Conservation (phyloP, 495 filamentous ascomycete species). For the Aspergillus diversus region DNA sequence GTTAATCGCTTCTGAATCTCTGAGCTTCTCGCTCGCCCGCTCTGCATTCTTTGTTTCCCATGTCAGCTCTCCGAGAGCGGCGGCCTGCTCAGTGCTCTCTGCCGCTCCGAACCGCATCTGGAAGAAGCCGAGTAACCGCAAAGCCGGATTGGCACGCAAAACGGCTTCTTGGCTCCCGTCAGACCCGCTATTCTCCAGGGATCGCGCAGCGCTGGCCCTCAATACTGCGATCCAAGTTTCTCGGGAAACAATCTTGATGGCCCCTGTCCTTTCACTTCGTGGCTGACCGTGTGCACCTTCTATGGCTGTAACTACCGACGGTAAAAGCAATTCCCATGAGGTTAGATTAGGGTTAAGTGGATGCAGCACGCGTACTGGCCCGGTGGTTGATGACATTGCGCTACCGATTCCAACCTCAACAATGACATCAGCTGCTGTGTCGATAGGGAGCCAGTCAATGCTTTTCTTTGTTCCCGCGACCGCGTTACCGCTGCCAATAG, state of each 20-base stretch:
- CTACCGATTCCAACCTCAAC: constrained; percentile 8
- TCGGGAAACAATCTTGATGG: constrained; percentile 3
- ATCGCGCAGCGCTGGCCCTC: not conserved
- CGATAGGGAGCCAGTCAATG: constrained; percentile 10
- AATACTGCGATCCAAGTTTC: not conserved
- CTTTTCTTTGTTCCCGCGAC: not conserved
- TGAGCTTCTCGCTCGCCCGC: not conserved
- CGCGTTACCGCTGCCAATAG: not conserved
- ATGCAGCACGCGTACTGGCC: constrained; percentile 1
- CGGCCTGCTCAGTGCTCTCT: not conserved
- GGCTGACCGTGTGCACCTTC: not conserved
- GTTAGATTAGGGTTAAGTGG: constrained; percentile 4
- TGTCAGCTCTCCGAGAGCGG: not conserved
- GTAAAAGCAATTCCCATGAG: constrained; percentile 2
- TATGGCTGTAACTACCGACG: constrained; percentile 3
- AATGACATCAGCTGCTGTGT: constrained; percentile 4
- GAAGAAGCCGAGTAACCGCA: constrained; percentile 13
- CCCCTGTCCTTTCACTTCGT: not conserved
- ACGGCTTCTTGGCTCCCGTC: not conserved
- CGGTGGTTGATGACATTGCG: not conserved
- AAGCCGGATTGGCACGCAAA: constrained; percentile 4
- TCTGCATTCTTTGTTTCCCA: constrained; percentile 8
- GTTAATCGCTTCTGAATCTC: not conserved
- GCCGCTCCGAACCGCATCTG: not conserved
- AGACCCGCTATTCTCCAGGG: not conserved